Base-by-base conservation (phyloP, 345 rosid species). In the Atalantia buxifolia region DNA sequence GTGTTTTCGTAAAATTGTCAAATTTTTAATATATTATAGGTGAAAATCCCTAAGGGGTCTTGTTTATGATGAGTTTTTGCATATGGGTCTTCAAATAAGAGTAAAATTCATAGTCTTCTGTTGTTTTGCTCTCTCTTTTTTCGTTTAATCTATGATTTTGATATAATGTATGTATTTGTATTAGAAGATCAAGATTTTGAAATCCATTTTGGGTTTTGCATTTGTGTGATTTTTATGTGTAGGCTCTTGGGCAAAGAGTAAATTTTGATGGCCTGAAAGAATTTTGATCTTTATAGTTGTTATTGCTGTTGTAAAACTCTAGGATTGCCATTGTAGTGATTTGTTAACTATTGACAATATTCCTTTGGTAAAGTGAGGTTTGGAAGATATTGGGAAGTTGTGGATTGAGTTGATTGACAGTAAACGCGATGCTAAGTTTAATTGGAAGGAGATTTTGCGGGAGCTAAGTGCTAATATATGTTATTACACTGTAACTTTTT, bases 31-130 rank as follows among this genome's bases (percentile, higher is more conserved):
- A 33, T 31, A 69, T 80, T 22, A 66, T 35, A 5, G 57, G 19
- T 4, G 35, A 45, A 53, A 66, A 35, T 16, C 28, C 28, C 0
- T 35, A 45, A 76, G 48, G 48, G 78, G 38, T 60, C 31, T 65
- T 65, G 42, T 33, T 22, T 55, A 9, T 75, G 80, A 76, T 19
- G 73, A 19, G 30, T n/a, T 64, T 76, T 10, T 76, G 53, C 40
- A 25, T 66, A 2, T 66, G 64, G 64, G 64, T 66, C 9, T 67
- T 66, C 66, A 66, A 35, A 66, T 21, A 28, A 64, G 67, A 40
- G 55, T 61, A n/a, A 18, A 61, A 24, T 74, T 40, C 9, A 4
- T 27, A 7, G 25, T 50, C 19, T 31, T 5, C 14, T 3, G 2
- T 48, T 69, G n/a, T 70, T 13, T 18, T 42, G 10, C 48, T 25